phyloP scores from a whole-genome alignment of 345 rosid genomes.

The Pugionium dolabratum region DNA sequence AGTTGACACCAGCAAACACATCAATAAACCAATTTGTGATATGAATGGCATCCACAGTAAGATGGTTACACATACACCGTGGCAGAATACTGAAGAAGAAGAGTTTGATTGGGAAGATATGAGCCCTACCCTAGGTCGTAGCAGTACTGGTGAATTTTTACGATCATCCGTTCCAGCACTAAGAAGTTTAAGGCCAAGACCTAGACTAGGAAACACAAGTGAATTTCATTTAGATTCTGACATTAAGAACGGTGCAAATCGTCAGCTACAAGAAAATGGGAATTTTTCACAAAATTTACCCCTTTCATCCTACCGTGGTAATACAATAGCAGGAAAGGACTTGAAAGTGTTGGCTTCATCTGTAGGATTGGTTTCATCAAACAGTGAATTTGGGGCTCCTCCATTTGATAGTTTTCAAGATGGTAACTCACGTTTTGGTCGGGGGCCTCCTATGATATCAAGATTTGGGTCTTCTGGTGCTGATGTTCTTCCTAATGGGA shows the following conservation, averaged over 20 bases:
- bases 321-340: slow-evolving; percentile 50
- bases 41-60: slow-evolving; percentile 60
- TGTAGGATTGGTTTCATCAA: slow-evolving; percentile 46
- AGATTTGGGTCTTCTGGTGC: slow-evolving; percentile 51
- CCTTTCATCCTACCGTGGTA: slow-evolving; percentile 48
- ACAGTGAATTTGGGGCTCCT: slow-evolving; percentile 47
- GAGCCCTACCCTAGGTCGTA: slow-evolving; percentile 82
- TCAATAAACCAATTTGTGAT: slow-evolving; percentile 49
- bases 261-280: slow-evolving; percentile 53
- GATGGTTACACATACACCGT: slow-evolving; percentile 61
- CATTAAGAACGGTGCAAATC: slow-evolving; percentile 44
- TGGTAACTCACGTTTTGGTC: slow-evolving; percentile 45
- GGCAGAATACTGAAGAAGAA: slow-evolving; percentile 99
- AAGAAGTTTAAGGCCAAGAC: slow-evolving; percentile 52
- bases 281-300: slow-evolving; percentile 44
- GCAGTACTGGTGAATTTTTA: slow-evolving; percentile 52
- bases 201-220: slow-evolving; percentile 47
- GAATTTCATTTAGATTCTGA: slow-evolving; percentile 47
- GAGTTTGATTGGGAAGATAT: slow-evolving; percentile 99
- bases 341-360: slow-evolving; percentile 50
- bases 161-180: slow-evolving; percentile 52
- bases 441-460: slow-evolving; percentile 43
- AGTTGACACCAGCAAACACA: slow-evolving; percentile 65
- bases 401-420: slow-evolving; percentile 49
- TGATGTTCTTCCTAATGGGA: slow-evolving; percentile 45